Evolutionary conservation across 164 flowering plant genomes (phyloP), one percentile per base, ranked within the genome.

Genomic region (Nymphaea colorata): DNA sequence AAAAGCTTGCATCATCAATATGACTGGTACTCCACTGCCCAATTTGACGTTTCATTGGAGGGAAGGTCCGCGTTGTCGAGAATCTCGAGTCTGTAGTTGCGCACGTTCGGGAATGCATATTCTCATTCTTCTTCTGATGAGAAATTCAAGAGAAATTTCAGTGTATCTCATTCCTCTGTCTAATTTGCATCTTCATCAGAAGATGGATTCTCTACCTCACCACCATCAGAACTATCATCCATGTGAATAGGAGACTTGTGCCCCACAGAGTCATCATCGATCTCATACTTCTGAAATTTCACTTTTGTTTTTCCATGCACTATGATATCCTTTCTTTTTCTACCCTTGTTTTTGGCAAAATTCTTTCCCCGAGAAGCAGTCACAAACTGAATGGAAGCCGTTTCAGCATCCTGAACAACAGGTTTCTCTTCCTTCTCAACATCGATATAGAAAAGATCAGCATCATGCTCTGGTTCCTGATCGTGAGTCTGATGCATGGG

Each of bases 351-450:
- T 25, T 73, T 74, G 0, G 72, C 61, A 61, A 69, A 65, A 51
- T 66, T 77, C 83, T 85, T 82, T 5, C 77, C 70, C 41, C 72
- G 85, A 2, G 91, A 85, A 74, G 86, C 85, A 70, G 84, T 75
- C 43, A 82, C 66, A 72, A 86, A 82, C 18, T 80, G 81, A 66
- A 76, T 77, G 6, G 55, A 47, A 75, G 70, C 80, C 70, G 74
- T 71, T 63, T 79, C 59, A 43, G 15, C 76, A 17, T 76, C 77
- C 41, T 67, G 76, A 60, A 36, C 66, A 47, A 57, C 70, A 18
- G 69, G 66, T 41, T 67, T 72, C 51, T 3, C 79, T 67, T 73
- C 80, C 6, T 89, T 85, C 44, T 81, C 76, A 60, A 76, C 79
- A 68, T 87, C 90, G 44, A 87, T 75, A 70, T 66, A 81, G 55